A percentile compares a stretch with the other conserved stretches of the same genome.
Conservation (phyloP, 257 asterid species). For the Scutellaria barbata region DNA sequence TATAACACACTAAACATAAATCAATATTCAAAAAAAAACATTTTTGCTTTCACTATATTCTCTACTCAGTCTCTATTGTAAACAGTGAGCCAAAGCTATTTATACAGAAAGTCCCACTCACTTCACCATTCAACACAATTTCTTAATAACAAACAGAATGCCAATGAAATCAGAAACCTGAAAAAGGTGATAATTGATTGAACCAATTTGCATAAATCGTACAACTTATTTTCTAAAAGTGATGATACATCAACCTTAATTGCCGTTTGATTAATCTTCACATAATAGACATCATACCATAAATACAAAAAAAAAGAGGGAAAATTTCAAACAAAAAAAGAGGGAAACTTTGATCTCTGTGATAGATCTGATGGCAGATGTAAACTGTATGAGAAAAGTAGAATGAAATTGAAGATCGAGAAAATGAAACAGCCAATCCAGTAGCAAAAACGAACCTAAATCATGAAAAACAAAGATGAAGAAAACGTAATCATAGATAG, state of each 20-base stretch:
- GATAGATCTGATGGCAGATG: not conserved
- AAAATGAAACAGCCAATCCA: not conserved
- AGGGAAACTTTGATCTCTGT: not conserved
- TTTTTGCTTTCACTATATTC: too few species aligned
- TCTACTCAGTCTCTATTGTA: too few species aligned
- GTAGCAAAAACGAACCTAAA: not conserved
- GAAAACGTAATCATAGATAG: not conserved
- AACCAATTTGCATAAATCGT: not conserved
- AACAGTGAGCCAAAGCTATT: too few species aligned
- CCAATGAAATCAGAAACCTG: not conserved
- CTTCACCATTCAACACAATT: too few species aligned
- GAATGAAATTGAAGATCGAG: not conserved
- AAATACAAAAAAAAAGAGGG: not conserved
- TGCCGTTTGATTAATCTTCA: not conserved
- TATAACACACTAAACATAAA: too few species aligned
- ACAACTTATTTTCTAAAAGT: not conserved
- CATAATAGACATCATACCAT: not conserved
- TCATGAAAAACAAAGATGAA: not conserved
- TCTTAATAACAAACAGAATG: not conserved
- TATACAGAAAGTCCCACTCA: too few species aligned
- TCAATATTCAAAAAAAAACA: too few species aligned
- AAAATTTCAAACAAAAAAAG: not conserved
- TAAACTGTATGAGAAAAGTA: not conserved
- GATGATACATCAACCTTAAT: not conserved
- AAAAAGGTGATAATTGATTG: not conserved